phyloP scores from a whole-genome alignment of 331 rosid genomes.

The Prunus yedoensis region DNA sequence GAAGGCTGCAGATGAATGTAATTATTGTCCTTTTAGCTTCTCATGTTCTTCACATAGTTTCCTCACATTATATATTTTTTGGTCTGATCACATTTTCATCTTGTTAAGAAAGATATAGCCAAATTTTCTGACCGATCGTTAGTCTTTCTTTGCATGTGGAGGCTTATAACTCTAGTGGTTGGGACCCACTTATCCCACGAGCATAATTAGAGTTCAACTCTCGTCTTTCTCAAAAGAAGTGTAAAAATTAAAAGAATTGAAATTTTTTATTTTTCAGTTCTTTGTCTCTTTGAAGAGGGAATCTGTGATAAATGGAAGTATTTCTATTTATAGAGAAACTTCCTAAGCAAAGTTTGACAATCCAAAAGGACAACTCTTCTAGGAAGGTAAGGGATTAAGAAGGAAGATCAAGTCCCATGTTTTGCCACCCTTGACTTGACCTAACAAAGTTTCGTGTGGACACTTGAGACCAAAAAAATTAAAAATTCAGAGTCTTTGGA shows the following conservation, averaged over 20 bases:
- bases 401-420: not conserved
- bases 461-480: not conserved
- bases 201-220: not conserved
- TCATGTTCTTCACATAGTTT: not conserved
- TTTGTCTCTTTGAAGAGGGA: not conserved
- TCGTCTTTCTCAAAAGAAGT: not conserved
- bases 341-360: not conserved
- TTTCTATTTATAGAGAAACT: not conserved
- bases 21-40: not conserved
- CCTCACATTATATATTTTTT: no score
- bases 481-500: not conserved
- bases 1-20: conserved; percentile 10
- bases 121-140: not conserved
- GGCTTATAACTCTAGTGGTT: not conserved
- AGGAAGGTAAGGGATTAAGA: not conserved
- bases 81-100: not conserved
- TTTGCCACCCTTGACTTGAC: not conserved
- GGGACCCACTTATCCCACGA: not conserved
- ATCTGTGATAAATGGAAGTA: not conserved
- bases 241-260: not conserved
- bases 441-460: not conserved
- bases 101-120: not conserved
- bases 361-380: not conserved
- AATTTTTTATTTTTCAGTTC: not conserved
- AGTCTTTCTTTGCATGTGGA: not conserved